phyloP scores from a whole-genome alignment of 768 basidiomycete species.

The Russula griseocarnosa region DNA sequence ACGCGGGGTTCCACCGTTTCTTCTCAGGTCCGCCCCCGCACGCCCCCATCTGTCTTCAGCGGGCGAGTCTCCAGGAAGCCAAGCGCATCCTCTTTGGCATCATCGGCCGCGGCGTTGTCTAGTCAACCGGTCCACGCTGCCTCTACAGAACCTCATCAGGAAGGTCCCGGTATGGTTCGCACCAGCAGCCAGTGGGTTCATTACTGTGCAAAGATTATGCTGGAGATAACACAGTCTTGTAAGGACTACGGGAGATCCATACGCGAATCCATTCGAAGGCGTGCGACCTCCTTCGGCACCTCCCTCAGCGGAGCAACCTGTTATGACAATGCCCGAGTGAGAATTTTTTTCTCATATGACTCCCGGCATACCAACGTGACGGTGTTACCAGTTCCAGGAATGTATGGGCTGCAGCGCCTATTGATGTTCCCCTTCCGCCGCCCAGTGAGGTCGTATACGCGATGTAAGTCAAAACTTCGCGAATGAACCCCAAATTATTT shows the following conservation, averaged over 20 bases:
- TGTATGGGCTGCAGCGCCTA: slow-evolving; percentile 10
- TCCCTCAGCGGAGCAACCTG: slow-evolving; percentile 6
- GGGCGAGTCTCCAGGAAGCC: slow-evolving; percentile 21
- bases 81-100: slow-evolving; percentile 23
- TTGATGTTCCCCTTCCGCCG: slow-evolving; percentile 24
- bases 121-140: neutral
- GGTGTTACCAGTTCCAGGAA: slow-evolving; percentile 4
- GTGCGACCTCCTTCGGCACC: slow-evolving; percentile 2
- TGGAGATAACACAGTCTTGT: neutral
- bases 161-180: neutral
- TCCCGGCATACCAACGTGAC: neutral
- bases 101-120: slow-evolving; percentile 13
- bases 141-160: slow-evolving; percentile 13
- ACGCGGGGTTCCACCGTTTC: slow-evolving; percentile 27
- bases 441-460: slow-evolving; percentile 16
- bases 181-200: slow-evolving; percentile 11
- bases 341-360: neutral
- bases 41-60: slow-evolving; percentile 21
- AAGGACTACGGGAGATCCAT: slow-evolving; percentile 9
- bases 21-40: slow-evolving; percentile 26
- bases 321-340: slow-evolving; percentile 14
- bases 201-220: neutral
- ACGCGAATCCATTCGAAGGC: slow-evolving; percentile 14
- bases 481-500: neutral
- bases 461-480: slow-evolving; percentile 11